Conservation (phyloP, 768 basidiomycete genomes). For the Strobilomyces echinocephalus region DNA sequence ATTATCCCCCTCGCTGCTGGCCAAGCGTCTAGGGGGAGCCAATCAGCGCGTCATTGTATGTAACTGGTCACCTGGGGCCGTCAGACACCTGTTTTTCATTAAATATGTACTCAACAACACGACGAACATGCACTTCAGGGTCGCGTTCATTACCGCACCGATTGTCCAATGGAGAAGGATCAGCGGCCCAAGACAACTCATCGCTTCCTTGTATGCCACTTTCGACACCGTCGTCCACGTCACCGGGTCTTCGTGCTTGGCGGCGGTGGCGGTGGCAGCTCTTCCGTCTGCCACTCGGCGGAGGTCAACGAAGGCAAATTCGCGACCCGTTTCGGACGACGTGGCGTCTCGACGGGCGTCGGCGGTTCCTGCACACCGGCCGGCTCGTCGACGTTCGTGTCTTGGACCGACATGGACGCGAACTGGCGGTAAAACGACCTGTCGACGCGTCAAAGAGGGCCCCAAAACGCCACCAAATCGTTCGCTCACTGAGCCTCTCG, state of each 20-base stretch:
- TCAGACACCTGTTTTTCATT: neutral
- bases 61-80: neutral
- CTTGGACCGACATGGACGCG: conserved; percentile 31
- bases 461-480: no score
- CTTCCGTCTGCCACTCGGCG: conserved; percentile 52
- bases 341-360: conserved; percentile 6
- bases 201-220: neutral
- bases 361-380: neutral
- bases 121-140: neutral
- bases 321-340: conserved; percentile 27
- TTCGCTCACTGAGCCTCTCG: conserved; percentile 67
- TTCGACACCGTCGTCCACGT: neutral
- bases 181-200: no score
- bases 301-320: conserved; percentile 46
- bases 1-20: neutral
- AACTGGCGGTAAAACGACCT: conserved; percentile 22
- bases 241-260: conserved; percentile 1
- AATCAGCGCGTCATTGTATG: neutral
- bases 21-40: neutral
- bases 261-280: conserved; percentile 40
- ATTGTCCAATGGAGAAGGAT: neutral
- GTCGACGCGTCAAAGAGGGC: neutral
- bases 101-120: neutral
- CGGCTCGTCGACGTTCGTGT: conserved; percentile 11
- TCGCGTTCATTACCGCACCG: neutral